phyloP scores from a whole-genome alignment of 2,329 filamentous ascomycete species.

The Arthrobotrys iridis region DNA sequence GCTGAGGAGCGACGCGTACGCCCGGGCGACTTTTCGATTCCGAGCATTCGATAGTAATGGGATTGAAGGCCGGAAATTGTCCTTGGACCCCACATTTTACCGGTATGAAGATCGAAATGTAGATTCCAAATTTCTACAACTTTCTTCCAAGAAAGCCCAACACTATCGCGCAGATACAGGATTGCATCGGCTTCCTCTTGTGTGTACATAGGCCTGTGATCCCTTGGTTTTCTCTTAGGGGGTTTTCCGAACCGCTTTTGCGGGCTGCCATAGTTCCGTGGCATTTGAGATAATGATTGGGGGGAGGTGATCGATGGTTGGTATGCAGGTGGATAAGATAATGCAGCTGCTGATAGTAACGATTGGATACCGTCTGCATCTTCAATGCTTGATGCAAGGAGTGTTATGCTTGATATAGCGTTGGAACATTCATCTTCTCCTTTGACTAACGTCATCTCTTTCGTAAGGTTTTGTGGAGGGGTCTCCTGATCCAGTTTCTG shows the following conservation, averaged over 20 bases:
- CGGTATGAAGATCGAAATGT: constrained; percentile 28
- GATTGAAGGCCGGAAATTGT: constrained; percentile 53
- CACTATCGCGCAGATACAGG: constrained; percentile 44
- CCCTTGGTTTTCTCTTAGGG: constrained; percentile 25
- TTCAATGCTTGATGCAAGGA: background rate
- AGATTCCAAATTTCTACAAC: constrained; percentile 44
- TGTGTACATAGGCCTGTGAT: constrained; percentile 48
- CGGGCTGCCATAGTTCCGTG: background rate
- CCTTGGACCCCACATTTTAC: constrained; percentile 43
- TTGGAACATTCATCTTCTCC: background rate
- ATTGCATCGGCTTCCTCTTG: constrained; percentile 52
- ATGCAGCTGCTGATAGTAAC: constrained; percentile 15
- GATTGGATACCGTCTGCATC: constrained; percentile 28
- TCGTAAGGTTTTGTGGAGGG: background rate
- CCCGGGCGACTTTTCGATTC: constrained; percentile 39
- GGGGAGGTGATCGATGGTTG: background rate
- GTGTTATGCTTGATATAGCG: background rate
- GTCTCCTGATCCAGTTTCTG: background rate
- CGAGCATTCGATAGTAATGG: constrained; percentile 50
- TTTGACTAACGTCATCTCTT: background rate
- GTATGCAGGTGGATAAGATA: background rate
- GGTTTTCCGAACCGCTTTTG: background rate
- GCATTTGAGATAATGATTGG: background rate
- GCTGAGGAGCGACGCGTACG: constrained; percentile 42
- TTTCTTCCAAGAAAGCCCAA: constrained; percentile 48